Base-by-base conservation (phyloP, 2,329 filamentous ascomycete genomes). In the Penicillium polonicum region DNA sequence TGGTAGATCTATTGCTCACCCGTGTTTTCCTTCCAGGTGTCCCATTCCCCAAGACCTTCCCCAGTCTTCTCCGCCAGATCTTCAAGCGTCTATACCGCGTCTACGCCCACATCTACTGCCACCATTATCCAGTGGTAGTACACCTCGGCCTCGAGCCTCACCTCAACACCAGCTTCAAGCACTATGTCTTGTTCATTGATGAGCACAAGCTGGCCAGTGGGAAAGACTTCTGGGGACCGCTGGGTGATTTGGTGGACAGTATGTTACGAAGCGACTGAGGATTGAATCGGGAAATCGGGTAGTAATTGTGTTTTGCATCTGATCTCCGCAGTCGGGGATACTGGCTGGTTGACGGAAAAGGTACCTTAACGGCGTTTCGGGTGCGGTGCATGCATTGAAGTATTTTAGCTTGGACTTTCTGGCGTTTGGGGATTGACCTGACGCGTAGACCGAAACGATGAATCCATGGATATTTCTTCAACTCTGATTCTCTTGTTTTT, bases 41-140 rank as follows among this genome's bases (percentile, higher is more conserved):
- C 12, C 90, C 93, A 5, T 99, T 99, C 76, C 92, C 94, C 54
- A 94, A 96, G 74, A 88, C 89, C 21, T 99, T 99, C 79, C 88
- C 91, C 8, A 82, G 87, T 55, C 88, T 96, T 56, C 88, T 97
- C 62, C 89, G 91, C 66, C 93, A 97, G 78, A 92, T 99, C 74
- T 97, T 97, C 86, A 99, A 99, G 84, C 89, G 94, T 72, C 88
- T 99, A 80, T 99, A 97, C 79, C 89, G 94, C 66, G 93, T 99
- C 61, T 99, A 99, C 75, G 94, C 94, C 43, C 94, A 99, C 79
- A 96, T 99, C 69, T 99, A 99, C 85, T 99, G 95, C 81, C 94
- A 99, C 78, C 94, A 99, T 80, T 99, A 99, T 78, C 92, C 92
- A 36, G 92, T 99, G 65, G 89, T 99, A 66, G 89, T 95, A 58